Conservation (phyloP, 2,329 filamentous ascomycete genomes). For the Fusarium protoensiforme region DNA sequence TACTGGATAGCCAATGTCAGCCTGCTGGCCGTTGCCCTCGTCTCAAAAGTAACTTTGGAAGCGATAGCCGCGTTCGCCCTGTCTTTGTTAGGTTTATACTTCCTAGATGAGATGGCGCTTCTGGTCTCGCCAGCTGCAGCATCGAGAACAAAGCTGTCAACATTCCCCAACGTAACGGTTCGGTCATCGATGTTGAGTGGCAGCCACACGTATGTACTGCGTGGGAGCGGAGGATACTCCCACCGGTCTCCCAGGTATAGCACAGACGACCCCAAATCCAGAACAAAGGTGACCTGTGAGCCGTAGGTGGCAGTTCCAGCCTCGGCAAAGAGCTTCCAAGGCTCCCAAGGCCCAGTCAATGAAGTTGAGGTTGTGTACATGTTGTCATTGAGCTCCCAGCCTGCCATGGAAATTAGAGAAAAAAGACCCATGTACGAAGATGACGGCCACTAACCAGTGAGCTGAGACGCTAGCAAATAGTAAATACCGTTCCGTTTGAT, state of each 20-base stretch:
- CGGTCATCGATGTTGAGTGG: conserved; percentile 65
- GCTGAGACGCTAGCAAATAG: conserved; percentile 70
- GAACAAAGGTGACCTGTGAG: conserved; percentile 69
- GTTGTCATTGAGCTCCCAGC: conserved; percentile 72
- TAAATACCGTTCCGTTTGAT: conserved; percentile 69
- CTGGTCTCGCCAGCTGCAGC: background rate
- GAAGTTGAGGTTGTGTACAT: conserved; percentile 47
- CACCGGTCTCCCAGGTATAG: conserved; percentile 77
- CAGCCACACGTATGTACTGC: conserved; percentile 72
- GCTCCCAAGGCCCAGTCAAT: conserved; percentile 68
- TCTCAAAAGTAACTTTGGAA: background rate
- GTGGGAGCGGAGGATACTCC: conserved; percentile 66
- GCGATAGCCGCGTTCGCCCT: background rate
- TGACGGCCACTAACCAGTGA: conserved; percentile 45
- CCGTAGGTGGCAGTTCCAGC: conserved; percentile 64
- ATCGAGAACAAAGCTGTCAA: background rate
- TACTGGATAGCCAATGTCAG: background rate
- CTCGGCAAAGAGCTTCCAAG: conserved; percentile 68
- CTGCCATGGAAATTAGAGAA: background rate
- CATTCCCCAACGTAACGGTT: background rate
- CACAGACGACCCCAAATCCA: conserved; percentile 53
- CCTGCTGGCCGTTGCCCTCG: background rate
- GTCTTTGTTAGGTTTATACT: background rate
- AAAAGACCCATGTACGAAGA: background rate
- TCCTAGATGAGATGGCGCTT: background rate